phyloP scores from a whole-genome alignment of 139 green algal species.

The Chlamydomonas schloesseri region DNA sequence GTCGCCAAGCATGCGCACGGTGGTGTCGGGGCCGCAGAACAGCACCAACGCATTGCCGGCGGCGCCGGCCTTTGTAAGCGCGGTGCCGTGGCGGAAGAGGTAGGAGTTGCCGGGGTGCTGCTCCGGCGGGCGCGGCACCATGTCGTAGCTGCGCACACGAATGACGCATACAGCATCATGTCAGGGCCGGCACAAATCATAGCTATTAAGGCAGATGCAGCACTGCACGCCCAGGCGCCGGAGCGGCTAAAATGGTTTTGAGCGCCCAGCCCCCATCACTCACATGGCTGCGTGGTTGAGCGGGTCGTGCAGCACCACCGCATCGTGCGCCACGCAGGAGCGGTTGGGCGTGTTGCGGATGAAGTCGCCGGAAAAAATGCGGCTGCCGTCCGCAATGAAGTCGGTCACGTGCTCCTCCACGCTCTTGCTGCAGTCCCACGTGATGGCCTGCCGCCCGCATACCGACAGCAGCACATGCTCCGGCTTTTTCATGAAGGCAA shows the following conservation, averaged over 20 bases:
- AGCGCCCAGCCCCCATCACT: too few species aligned
- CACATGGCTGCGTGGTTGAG: constrained; percentile 38
- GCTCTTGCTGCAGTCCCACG: constrained; percentile 30
- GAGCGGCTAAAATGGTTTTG: too few species aligned
- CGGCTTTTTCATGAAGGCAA: constrained; percentile 13
- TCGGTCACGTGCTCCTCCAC: constrained; percentile 7
- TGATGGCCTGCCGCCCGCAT: constrained; percentile 45
- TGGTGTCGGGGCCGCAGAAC: constrained; percentile 48
- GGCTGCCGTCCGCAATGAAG: constrained; percentile 43
- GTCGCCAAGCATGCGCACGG: constrained; percentile 49
- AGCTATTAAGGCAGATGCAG: too few species aligned
- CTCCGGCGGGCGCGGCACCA: constrained; percentile 48
- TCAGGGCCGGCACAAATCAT: too few species aligned
- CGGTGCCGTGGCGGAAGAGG: constrained; percentile 42
- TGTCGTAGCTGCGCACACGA: constrained; percentile 41
- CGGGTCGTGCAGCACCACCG: constrained; percentile 50
- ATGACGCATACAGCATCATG: too few species aligned
- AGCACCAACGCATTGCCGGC: constrained; percentile 34
- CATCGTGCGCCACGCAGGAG: constrained; percentile 36
- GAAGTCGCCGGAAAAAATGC: constrained; percentile 12
- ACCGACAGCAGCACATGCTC: constrained; percentile 32
- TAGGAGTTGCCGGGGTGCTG: constrained; percentile 54
- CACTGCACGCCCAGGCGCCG: too few species aligned
- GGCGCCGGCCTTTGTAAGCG: background rate
- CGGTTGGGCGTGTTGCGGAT: constrained; percentile 19